Base-by-base conservation (phyloP, 768 basidiomycete species). In the Suillus tomentosus region DNA sequence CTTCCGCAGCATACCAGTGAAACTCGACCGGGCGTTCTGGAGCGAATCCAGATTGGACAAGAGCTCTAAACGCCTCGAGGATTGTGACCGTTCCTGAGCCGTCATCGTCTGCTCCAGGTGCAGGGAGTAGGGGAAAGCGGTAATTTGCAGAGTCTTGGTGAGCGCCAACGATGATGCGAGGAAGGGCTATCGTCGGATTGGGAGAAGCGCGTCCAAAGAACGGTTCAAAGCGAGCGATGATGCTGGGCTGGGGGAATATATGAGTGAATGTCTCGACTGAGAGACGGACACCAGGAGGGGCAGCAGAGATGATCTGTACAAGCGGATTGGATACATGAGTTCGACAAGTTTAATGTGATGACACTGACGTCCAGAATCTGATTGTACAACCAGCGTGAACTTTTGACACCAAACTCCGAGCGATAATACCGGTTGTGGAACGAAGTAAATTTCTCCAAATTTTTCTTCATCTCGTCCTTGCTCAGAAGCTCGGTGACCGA, bases 1-100 rank as follows among this genome's bases (percentile, higher is more conserved):
- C 90, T 80, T 92, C 91, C 50, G 87, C 90, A 59, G 90, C 88
- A 72, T 92, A 94, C 92, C 90, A 92, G 67, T 92, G 90, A 74
- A 93, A 93, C 71, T 94, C 90, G 40, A 93, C 81, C 6, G 86
- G 79, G 51, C 84, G 84, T 64, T 80, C 77, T 60, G 91, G 91
- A 48, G 74, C 83, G 81, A 89, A 93, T 71, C 87, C 85, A 43
- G 88, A 82, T 34, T 84, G 81, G 67, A 93, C 80, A 63, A 93
- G 79, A 14, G 84, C 88, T 43, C 91, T 84, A 72, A 91, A 92
- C 19, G 89, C 81, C 77, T 92, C 92, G 47, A 92, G 76, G 67
- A 92, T 90, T n/a, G 87, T 88, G 62, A 91, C 87, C n/a, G 82
- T 84, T 66, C 91, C 91, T 65, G 88, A 79, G 17, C 83, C 84